These are phyloP conservation scores for Populus alba DNA, from an alignment of 345 rosid species.

Conservation along the genomic window DNA sequence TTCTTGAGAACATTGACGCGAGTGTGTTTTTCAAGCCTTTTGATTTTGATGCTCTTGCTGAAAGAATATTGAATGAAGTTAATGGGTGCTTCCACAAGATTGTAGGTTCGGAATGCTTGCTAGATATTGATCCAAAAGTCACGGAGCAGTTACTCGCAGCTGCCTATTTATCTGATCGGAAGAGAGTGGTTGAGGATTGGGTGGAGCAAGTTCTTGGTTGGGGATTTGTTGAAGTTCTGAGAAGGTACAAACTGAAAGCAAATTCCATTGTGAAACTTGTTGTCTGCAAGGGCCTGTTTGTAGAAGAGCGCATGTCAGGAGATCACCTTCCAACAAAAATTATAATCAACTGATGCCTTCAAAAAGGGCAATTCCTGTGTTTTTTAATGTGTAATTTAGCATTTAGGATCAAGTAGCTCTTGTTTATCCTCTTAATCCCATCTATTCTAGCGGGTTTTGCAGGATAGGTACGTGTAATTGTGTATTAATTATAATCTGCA, in stretches of 20 bases:
- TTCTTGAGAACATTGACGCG: constrained; percentile 43
- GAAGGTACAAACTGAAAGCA: constrained; percentile 19
- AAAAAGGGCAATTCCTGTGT: constrained; percentile 9
- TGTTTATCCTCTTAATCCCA: constrained; percentile 26
- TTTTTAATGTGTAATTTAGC: constrained; percentile 24
- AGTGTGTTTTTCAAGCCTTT: constrained; percentile 53
- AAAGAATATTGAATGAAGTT: constrained; percentile 33
- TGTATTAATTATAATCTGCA: constrained; percentile 16
- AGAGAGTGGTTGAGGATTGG: constrained; percentile 47
- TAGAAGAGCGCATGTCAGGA: constrained; percentile 36
- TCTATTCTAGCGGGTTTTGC: constrained; percentile 21
- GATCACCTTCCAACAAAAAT: constrained; percentile 44
- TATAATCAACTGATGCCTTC: constrained; percentile 21
- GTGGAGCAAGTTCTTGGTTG: constrained; percentile 42
- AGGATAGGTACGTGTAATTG: constrained; percentile 7
- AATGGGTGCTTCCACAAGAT: constrained; percentile 27
- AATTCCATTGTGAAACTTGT: constrained; percentile 39
- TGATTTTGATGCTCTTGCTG: constrained; percentile 55
- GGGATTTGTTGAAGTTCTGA: constrained; percentile 43
- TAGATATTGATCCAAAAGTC: constrained; percentile 51
- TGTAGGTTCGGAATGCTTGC: constrained; percentile 36
- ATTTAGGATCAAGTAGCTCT: constrained; percentile 10
- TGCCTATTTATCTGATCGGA: constrained; percentile 39
- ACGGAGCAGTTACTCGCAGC: constrained; percentile 54
- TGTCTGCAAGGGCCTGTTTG: constrained; percentile 24